Evolutionary conservation across 2,329 filamentous ascomycete genomes (phyloP).

Genomic region (Tolypocladium capitatum): DNA sequence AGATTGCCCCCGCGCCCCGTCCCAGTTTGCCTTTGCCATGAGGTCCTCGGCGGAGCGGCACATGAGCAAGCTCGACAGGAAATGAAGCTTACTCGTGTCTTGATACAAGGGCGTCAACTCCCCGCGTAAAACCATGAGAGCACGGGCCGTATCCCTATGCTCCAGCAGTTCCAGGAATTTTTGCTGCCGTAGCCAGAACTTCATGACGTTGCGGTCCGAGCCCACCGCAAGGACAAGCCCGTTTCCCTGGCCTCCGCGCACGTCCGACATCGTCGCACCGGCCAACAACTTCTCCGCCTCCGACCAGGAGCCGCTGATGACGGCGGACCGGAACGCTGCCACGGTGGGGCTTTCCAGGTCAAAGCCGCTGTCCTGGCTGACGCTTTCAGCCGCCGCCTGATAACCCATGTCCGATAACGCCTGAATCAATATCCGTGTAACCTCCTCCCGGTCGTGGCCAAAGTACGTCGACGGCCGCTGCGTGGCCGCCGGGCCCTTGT

Average conservation of each 20-base stretch:
- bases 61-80: slow-evolving; percentile 84
- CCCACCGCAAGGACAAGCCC: slow-evolving; percentile 64
- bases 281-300: slow-evolving; percentile 75
- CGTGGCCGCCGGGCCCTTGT: slow-evolving; percentile 8
- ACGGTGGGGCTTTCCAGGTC: slow-evolving; percentile 78
- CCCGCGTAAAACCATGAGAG: slow-evolving; percentile 69
- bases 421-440: slow-evolving; percentile 86
- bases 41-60: slow-evolving; percentile 67
- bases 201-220: slow-evolving; percentile 66
- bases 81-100: slow-evolving; percentile 64
- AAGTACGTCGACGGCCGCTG: slow-evolving; percentile 40
- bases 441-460: slow-evolving; percentile 83
- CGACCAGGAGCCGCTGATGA: slow-evolving; percentile 68
- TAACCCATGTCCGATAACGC: slow-evolving; percentile 84
- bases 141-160: slow-evolving; percentile 54
- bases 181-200: slow-evolving; percentile 80
- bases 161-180: slow-evolving; percentile 91
- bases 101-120: slow-evolving; percentile 80
- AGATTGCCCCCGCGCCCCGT: slow-evolving; percentile 64
- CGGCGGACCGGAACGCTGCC: slow-evolving; percentile 68
- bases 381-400: slow-evolving; percentile 55
- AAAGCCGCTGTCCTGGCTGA: slow-evolving; percentile 74
- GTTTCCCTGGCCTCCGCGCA: slow-evolving; percentile 23
- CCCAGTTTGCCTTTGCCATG: slow-evolving; percentile 67
- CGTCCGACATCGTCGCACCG: slow-evolving; percentile 29